Evolutionary conservation across 2,329 filamentous ascomycete genomes (phyloP), one percentile per base, ranked within the genome.

Genomic region (Albifimbria verrucaria): DNA sequence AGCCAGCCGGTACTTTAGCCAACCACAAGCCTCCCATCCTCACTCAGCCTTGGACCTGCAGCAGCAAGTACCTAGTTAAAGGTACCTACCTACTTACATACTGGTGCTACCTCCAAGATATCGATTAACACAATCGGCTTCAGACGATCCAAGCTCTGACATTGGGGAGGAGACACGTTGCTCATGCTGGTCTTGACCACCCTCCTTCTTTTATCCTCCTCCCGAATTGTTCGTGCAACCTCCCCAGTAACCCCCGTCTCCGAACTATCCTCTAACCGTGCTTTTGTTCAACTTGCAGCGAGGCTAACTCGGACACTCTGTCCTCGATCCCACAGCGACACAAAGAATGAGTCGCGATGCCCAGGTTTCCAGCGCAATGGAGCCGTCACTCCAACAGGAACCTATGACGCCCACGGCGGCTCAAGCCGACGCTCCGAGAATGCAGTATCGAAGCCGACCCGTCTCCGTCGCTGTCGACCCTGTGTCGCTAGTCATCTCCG

Each of bases 401-500:
- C 54, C 55, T 50, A 52, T 59, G 47, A 56, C 41, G 21, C 39
- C 53, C 26, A 55, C 57, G 41, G 59, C 60, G 51, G 55, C 55
- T 41, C 62, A 58, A 52, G 58, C 51, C 48, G 68, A 72, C 26
- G 60, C 66, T 24, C 77, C 71, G 57, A 72, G 80, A 57, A 82
- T 82, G 74, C 78, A 82, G 60, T 85, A 84, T 62, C 75, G 81
- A 63, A 83, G 77, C 63, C 79, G 81, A 18, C 81, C 81, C 7
- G 79, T 92, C 26, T 84, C 89, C 28, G 90, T 96, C 57, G 90
- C 92, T 43, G 88, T 96, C 60, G 90, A 96, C 65, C 92, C 92
- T 2, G 87, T 96, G 53, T 92, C 92, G 48, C 78, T 99, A 63
- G 92, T 99, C 59, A 96, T 96, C 58, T 96, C 93, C 72, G 94